These are phyloP conservation scores for Pseudopyrenochaeta lycopersici DNA, from an alignment of 2,329 filamentous ascomycete genomes.

Conservation along the genomic window DNA sequence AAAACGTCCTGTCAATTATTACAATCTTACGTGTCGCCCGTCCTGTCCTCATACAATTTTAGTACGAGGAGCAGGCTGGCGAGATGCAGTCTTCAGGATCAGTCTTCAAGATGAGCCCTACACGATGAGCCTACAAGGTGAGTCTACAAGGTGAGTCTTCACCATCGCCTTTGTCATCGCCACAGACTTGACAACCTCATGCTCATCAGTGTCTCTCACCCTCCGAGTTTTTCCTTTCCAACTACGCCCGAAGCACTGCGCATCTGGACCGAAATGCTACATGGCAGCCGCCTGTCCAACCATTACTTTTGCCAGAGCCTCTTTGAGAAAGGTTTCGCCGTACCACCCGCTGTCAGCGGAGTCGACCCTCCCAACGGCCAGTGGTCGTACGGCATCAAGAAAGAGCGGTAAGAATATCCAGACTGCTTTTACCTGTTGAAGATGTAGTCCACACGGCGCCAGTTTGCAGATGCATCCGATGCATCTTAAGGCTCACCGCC, in stretches of 20 bases:
- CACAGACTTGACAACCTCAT: too few species aligned
- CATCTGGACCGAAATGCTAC: conserved; percentile 28
- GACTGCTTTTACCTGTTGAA: conserved; percentile 37
- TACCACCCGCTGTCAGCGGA: conserved; percentile 30
- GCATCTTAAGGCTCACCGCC: conserved; percentile 35
- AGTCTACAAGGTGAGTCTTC: too few species aligned
- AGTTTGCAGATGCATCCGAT: conserved; percentile 30
- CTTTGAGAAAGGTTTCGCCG: conserved; percentile 24
- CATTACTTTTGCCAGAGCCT: conserved; percentile 22
- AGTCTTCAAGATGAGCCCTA: too few species aligned
- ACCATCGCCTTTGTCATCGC: too few species aligned
- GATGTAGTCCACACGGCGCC: conserved; percentile 34
- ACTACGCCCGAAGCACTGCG: conserved; percentile 1
- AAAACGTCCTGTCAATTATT: conserved; percentile 13
- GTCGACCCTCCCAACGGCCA: conserved; percentile 17
- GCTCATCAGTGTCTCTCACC: background rate
- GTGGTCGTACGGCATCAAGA: conserved; percentile 32
- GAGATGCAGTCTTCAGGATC: too few species aligned
- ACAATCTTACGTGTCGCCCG: background rate
- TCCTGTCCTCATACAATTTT: too few species aligned
- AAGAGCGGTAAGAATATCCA: conserved; percentile 46
- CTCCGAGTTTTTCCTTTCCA: conserved; percentile 10
- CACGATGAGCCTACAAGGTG: too few species aligned
- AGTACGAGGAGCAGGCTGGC: too few species aligned
- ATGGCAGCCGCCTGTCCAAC: conserved; percentile 42